Base-by-base conservation (phyloP, 805 yeast species). In the Metschnikowia santaceciliae region DNA sequence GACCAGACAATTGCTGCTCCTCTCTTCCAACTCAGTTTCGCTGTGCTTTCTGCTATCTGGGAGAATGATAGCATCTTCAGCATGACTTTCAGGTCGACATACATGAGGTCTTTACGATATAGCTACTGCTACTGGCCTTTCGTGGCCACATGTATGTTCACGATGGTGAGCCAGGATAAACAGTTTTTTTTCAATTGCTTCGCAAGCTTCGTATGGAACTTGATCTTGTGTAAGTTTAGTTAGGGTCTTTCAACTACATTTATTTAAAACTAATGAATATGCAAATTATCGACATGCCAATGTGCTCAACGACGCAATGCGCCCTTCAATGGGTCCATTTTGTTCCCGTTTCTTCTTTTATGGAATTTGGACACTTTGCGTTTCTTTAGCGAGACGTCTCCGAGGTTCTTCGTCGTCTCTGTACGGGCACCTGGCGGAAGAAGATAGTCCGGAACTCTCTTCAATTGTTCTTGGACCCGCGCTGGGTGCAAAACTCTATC, bases 371-470 rank as follows among this genome's bases (percentile, higher is more conserved):
- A 63, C 22, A 76, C 77, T 59, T 69, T 79, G 62, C 68, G 64
- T 58, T 82, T 82, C 57, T 77, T 80, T 71, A 86, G 86, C 15
- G 95, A 92, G 37, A 86, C 84, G 61, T 86, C 87, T 3, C 89
- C 89, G 49, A 86, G 66, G 39, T 76, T 76, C 53, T 79, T 79
- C 33, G 76, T 72, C 51, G 76, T 72, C 51, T 76, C 77, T 34
- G 72, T 71, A 64, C 91, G 78, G 2, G 87, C 89, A 57, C 82
- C 79, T 59, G 83, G 88, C 6, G 98, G 98, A 55, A 94, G 72
- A 58, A 94, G 74, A 63, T 94, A 94, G 42, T 88, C 90, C 0
- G 99, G 99, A 32, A 94, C 92, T 66, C 96, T 81, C 66, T 89
- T 91, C 72, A 94, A 76, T 63, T 94, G 96, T 32, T 81, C 72